phyloP scores from a whole-genome alignment of 306 rosid genomes.

The Vigna mungo region DNA sequence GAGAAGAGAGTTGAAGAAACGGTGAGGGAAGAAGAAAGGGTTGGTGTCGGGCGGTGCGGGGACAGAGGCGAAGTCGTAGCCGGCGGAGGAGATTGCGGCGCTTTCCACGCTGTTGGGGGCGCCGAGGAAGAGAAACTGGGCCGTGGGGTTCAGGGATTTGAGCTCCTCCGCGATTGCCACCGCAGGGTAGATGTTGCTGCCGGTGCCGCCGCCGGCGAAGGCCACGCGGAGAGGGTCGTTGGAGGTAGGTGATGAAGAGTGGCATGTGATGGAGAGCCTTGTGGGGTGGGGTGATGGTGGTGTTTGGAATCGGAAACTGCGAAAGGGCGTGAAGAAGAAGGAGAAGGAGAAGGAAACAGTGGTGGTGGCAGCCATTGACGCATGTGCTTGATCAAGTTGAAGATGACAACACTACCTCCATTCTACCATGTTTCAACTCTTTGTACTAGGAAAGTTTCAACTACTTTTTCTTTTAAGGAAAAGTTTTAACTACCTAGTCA shows the following conservation, averaged over 20 bases:
- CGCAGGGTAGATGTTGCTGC: constrained; percentile 75
- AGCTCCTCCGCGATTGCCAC: constrained; percentile 86
- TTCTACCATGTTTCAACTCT: too few relatives aligned
- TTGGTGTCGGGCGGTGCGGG: constrained; percentile 46
- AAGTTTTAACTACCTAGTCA: too few relatives aligned
- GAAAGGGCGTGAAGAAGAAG: constrained; percentile 1
- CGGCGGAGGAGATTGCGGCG: constrained; percentile 56
- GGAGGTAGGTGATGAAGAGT: constrained; percentile 35
- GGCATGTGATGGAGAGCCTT: constrained; percentile 46
- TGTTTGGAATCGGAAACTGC: constrained; percentile 14
- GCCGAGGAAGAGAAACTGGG: constrained; percentile 70
- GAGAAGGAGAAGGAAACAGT: background rate
- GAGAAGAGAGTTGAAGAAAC: constrained; percentile 54
- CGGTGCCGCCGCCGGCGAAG: constrained; percentile 77
- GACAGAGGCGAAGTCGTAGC: constrained; percentile 60
- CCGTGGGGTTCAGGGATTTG: constrained; percentile 47
- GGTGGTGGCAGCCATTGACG: constrained; percentile 51
- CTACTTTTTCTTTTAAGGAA: too few relatives aligned
- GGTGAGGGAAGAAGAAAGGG: constrained; percentile 57
- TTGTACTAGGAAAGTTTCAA: background rate
- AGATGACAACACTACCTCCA: too few relatives aligned
- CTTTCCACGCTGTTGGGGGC: constrained; percentile 72
- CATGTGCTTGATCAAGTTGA: background rate
- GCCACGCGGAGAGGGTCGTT: constrained; percentile 57
- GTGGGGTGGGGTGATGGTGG: constrained; percentile 8